These are phyloP conservation scores for Hericium coralloides DNA, from an alignment of 768 basidiomycete genomes.

Conservation along the genomic window DNA sequence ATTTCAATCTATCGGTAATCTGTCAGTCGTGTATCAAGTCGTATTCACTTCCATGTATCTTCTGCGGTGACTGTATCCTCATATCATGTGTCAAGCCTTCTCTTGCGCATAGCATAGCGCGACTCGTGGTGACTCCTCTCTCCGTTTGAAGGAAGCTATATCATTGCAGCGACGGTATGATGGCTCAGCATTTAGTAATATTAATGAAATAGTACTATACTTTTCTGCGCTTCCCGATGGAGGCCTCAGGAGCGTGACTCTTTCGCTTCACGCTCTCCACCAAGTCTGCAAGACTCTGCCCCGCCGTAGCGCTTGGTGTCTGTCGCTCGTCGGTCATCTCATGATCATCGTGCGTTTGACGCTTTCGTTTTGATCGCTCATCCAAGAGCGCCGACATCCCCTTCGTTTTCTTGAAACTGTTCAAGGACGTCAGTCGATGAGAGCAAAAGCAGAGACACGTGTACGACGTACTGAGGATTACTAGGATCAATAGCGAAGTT, in stretches of 20 bases:
- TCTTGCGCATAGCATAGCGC: no score
- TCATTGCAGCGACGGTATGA: no score
- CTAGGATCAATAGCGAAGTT: constrained; percentile 93
- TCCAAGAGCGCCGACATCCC: constrained; percentile 78
- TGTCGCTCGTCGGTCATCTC: constrained; percentile 1
- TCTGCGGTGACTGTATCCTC: no score
- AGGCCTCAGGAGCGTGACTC: constrained; percentile 27
- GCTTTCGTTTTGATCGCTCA: constrained; percentile 69
- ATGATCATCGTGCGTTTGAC: constrained; percentile 18
- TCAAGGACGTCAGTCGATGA: constrained; percentile 3
- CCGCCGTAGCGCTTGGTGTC: neutral
- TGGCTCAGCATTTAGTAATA: neutral
- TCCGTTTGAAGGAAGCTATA: no score
- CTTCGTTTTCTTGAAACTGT: constrained; percentile 88
- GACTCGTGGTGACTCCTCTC: no score
- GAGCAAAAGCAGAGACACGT: neutral
- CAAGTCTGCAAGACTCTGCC: constrained; percentile 45
- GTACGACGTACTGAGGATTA: constrained; percentile 74
- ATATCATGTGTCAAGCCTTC: no score
- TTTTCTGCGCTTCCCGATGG: constrained; percentile 27
- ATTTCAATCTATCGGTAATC: neutral
- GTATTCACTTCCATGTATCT: no score
- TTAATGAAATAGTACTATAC: neutral
- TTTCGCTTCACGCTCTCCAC: constrained; percentile 88
- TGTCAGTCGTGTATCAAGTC: no score